These are phyloP conservation scores for Exophiala spinifera DNA, from an alignment of 2,329 filamentous ascomycete genomes.

Conservation along the genomic window DNA sequence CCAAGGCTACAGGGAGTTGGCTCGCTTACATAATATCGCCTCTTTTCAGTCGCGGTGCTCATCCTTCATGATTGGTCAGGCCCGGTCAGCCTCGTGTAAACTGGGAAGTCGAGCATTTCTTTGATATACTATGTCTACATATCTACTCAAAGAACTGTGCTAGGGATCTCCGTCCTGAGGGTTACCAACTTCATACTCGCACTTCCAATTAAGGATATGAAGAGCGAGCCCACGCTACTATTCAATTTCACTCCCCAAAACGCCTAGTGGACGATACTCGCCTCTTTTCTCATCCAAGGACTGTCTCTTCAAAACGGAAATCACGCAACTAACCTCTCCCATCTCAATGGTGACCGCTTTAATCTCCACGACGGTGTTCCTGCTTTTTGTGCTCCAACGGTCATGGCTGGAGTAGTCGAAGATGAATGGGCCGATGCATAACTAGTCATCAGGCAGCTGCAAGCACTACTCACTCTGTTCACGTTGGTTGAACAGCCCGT, in stretches of 20 bases:
- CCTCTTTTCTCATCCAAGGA: neutral
- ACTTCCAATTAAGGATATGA: too few relatives aligned
- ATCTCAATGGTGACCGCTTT: constrained; percentile 18
- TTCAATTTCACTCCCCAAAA: too few relatives aligned
- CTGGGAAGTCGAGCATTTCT: neutral
- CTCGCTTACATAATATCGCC: neutral
- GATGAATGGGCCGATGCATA: constrained; percentile 11
- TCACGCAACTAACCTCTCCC: constrained; percentile 7
- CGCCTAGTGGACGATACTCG: neutral
- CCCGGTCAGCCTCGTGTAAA: neutral
- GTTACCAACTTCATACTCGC: too few relatives aligned
- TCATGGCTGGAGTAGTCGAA: constrained; percentile 15
- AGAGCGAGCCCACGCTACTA: too few relatives aligned
- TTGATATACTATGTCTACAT: too few relatives aligned
- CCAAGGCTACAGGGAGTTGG: too few relatives aligned
- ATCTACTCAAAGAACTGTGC: too few relatives aligned
- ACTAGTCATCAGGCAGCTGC: constrained; percentile 20
- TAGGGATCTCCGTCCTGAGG: too few relatives aligned
- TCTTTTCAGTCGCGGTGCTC: neutral
- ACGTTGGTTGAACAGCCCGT: constrained; percentile 14
- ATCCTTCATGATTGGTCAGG: neutral
- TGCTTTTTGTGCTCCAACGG: constrained; percentile 4
- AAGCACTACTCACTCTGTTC: constrained; percentile 22
- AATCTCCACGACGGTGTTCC: constrained; percentile 17
- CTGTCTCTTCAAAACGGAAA: neutral